Evolutionary conservation across 2,329 filamentous ascomycete genomes (phyloP), one percentile per base, ranked within the genome.

Genomic region (Colletotrichum tofieldiae): DNA sequence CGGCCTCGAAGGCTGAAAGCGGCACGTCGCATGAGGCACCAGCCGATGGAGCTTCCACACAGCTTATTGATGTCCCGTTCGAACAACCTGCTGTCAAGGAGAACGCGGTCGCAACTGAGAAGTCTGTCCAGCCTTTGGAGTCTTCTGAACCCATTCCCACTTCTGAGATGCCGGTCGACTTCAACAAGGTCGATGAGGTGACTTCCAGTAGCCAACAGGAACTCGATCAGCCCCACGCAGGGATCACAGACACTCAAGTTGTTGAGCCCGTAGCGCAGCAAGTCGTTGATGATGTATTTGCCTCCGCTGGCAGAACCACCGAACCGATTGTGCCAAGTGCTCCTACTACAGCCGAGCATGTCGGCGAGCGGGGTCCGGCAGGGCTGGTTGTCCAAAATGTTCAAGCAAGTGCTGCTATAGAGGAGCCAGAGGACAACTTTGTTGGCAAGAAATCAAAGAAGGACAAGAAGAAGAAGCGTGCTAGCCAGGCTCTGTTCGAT

Each of bases 401-500:
- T 16, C 56, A 49, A 35, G 72, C 67, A 58, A 64, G 68, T 54
- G 23, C 43, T 18, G 60, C 65, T 23, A 52, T 64, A 41, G 68
- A 75, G 37, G 39, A 72, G 32, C 61, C 43, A 11, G 65, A 67
- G 14, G 45, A 63, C 4, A 26, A 43, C 8, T 56, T 66, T 49
- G 71, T 75, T 45, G 76, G 67, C 61, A 82, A 83, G 72, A 82
- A 82, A 65, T 77, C 79, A 16, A 83, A 84, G 69, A 83, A 84
- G 69, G 78, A 78, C 65, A 80, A 80, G 67, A 60, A 72, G 62
- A 32, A 32, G 29, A 32, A 32, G 6, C 56, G 54, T 16, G 70
- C n/a, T 37, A 71, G 70, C 26, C 58, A 49, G 32, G n/a, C 12
- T 29, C 32, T 56, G 43, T n/a, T 39, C 16, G 66, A 68, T n/a